Evolutionary conservation across 2,329 filamentous ascomycete genomes (phyloP), one percentile per base, ranked within the genome.

Genomic region (Phyllosticta paracitricarpa): DNA sequence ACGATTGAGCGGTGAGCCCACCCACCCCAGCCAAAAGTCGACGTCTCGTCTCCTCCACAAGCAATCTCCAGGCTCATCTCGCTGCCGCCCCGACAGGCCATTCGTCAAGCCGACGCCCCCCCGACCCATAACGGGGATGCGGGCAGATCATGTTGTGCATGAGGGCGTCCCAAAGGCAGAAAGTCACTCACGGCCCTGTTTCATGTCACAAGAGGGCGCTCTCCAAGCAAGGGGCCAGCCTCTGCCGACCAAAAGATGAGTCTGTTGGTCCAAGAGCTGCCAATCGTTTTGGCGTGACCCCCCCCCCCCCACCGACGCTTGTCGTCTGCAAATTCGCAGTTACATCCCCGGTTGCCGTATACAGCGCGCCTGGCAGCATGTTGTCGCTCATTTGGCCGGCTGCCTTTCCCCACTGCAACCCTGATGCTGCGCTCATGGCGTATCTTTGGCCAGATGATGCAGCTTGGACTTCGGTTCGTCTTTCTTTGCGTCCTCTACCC

Each of bases 191-290:
- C 59, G 28, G 51, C 60, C 19, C 33, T 61, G 60, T 61, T 56
- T 61, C 60, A 61, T 58, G 56, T 61, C 60, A 61, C 60, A 55
- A 51, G 57, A 61, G 60, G 60, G 60, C 60, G 51, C 54, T 28
- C 26, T 54, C 54, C 25, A 57, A 53, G 59, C 59, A 61, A 61
- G 59, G 59, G 59, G 28, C 28, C 28, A 30, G 28, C 28, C 28
- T 30, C 28, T 30, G 28, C 28, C 28, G 28, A 30, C 28, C 3
- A 30, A 30, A 30, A 30, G 6, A 30, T 7, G 1, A 7, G 17
- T 22, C 19, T 53, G 17, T 25, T n/a, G 33, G 10, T 25, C 51
- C 51, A 25, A 60, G 58, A 61, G 59, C 59, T 58, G 55, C 60
- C 60, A 61, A 58, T 61, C 60, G 60, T 28, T 61, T 55, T 54